Evolutionary conservation across 2,329 filamentous ascomycete species (phyloP), one percentile per base, ranked within the genome.

Genomic region (Thermomyces lanuginosus): DNA sequence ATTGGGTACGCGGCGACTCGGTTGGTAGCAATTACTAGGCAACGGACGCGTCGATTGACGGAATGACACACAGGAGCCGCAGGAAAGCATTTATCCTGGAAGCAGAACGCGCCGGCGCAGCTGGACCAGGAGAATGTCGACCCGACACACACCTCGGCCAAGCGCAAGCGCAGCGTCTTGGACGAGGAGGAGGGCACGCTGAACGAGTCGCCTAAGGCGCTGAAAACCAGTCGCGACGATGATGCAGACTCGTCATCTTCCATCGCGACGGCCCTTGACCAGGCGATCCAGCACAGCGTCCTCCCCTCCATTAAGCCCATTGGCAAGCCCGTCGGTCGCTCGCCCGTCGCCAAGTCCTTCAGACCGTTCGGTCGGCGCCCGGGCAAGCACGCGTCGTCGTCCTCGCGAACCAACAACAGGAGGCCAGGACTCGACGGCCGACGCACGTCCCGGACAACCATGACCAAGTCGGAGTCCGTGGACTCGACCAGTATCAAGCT

Each of bases 251-350:
- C 42, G 13, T 28, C 39, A 6, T 29, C 42, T 16, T 35, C 36
- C 17, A 44, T 34, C 5, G 26, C 27, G 16, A 18, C 13, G 10
- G 24, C 5, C 22, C 15, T 22, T 12, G 24, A 22, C 16, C 36
- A 42, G 8, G 34, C 27, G 24, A 30, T 41, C 28, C 31, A 38
- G 19, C 30, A 37, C 15, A 47, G 44, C 8, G 51, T 49, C 29
- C 55, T 56, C 5, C 49, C 52, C 31, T 45, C 49, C 36, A 61
- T 69, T 1, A 58, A 66, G 8, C 65, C 72, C 8, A 55, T 69
- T 10, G 62, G 70, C 24, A 70, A 76, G n/a, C 76, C 77, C 21
- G 79, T 78, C 39, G 79, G 82, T 24, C 78, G 82, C 35, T 89
- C 81, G 3, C 81, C 82, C 2, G 77, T 75, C 42, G 53, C 63